These are phyloP conservation scores for Penicillium fuscoglaucum DNA, from an alignment of 2,329 filamentous ascomycete genomes.

Conservation along the genomic window DNA sequence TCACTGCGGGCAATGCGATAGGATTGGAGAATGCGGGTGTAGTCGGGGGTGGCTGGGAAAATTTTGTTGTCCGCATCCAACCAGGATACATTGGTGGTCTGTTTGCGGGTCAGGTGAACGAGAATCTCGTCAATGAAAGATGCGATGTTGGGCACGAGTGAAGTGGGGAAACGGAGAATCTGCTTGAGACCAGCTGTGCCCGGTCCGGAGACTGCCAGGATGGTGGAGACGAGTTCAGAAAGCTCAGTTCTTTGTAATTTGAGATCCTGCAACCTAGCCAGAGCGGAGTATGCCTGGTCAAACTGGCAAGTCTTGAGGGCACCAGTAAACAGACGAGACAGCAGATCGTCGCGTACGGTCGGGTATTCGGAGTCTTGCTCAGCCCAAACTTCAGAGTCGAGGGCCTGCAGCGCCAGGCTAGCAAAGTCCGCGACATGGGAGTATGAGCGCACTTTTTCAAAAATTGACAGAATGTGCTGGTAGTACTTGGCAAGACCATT, in stretches of 20 bases:
- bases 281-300: constrained; percentile 75
- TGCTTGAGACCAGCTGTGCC: constrained; percentile 51
- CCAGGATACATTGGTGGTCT: constrained; percentile 59
- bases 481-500: constrained; percentile 81
- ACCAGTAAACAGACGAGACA: constrained; percentile 80
- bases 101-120: constrained; percentile 67
- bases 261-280: constrained; percentile 70
- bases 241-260: constrained; percentile 72
- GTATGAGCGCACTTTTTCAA: constrained; percentile 73
- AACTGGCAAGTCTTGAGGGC: constrained; percentile 77
- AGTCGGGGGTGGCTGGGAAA: constrained; percentile 58
- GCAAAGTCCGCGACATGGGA: constrained; percentile 84
- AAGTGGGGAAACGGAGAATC: constrained; percentile 74
- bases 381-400: constrained; percentile 36
- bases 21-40: constrained; percentile 86
- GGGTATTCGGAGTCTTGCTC: constrained; percentile 40
- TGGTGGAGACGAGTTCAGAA: constrained; percentile 60
- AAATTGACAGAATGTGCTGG: constrained; percentile 78
- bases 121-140: constrained; percentile 79
- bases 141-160: constrained; percentile 63
- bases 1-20: constrained; percentile 83
- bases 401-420: constrained; percentile 69
- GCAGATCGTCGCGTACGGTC: constrained; percentile 65
- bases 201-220: constrained; percentile 43
- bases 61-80: constrained; percentile 39